phyloP scores from a whole-genome alignment of 495 filamentous ascomycete genomes.

The Durotheca rogersii region DNA sequence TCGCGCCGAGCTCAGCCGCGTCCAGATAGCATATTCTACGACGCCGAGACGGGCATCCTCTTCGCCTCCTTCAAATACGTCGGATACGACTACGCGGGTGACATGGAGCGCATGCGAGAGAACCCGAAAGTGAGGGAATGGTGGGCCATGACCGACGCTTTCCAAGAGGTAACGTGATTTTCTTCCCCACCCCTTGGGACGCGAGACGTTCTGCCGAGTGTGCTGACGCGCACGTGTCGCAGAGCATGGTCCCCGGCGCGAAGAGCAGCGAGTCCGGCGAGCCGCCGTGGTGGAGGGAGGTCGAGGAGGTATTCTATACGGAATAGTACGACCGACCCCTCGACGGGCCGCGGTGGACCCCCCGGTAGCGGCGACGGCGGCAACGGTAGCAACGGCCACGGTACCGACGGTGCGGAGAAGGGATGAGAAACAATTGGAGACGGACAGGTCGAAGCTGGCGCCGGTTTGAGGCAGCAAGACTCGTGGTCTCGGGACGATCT shows the following conservation, averaged over 20 bases:
- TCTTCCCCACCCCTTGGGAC: too few relatives aligned
- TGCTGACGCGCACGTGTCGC: constrained; percentile 1
- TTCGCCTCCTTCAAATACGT: constrained; percentile 77
- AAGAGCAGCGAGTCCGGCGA: constrained; percentile 59
- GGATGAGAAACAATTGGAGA: too few relatives aligned
- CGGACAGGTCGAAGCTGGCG: too few relatives aligned
- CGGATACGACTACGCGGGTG: constrained; percentile 64
- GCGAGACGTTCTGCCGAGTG: too few relatives aligned
- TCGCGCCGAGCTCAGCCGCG: too few relatives aligned
- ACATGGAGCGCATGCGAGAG: constrained; percentile 70
- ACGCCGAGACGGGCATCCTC: constrained; percentile 58
- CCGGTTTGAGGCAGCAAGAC: too few relatives aligned
- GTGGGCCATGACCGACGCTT: constrained; percentile 76
- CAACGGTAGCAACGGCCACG: background rate
- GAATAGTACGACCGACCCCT: background rate
- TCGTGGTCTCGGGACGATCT: too few relatives aligned
- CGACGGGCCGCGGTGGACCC: too few relatives aligned
- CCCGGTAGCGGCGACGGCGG: background rate
- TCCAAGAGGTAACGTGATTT: constrained; percentile 55
- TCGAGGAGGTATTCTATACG: constrained; percentile 71
- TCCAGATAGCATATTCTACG: constrained; percentile 72
- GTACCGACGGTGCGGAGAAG: too few relatives aligned
- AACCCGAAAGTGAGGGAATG: constrained; percentile 72
- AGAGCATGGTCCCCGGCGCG: constrained; percentile 60
- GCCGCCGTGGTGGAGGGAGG: constrained; percentile 68